Evolutionary conservation across 2,329 filamentous ascomycete genomes (phyloP), one percentile per base, ranked within the genome.

Genomic region (Cadophora gregata): DNA sequence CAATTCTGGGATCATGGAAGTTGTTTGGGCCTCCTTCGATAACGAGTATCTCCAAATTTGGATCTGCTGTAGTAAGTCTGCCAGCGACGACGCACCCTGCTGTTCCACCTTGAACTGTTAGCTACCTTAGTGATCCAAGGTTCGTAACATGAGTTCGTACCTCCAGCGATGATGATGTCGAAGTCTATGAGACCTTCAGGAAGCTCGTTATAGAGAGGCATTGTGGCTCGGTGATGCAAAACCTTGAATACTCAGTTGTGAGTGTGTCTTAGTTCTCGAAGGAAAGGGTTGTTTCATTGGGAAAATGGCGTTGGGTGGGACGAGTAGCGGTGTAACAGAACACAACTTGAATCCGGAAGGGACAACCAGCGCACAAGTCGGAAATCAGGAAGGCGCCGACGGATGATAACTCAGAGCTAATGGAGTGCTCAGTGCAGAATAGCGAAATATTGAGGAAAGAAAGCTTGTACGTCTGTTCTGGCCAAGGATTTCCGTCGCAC

Each of bases 11-110:
- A 42, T 80, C 76, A 69, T 82, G 76, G 68, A 81, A 80, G 68
- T 81, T 84, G 73, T 84, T 82, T 14, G 77, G 78, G 3, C 84
- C 84, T 29, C 77, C 74, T 71, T 86, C 84, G 47, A 85, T 80
- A 24, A 86, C 77, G n/a, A 84, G 76, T 55, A 84, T 79, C 2
- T 77, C 78, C 1, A 83, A 75, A 4, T 76, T 75, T 0, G 79
- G 80, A 61, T 82, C 78, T 0, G 81, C 80, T 67, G 80, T 78
- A 19, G 82, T 79, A 2, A 84, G 78, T 50, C 82, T 78, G 5
- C 75, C 78, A 5, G 82, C 81, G 64, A 83, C 73, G 24, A 82
- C 75, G 61, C 80, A 80, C 27, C 79, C 80, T 48, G 80, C 78
- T 42, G 79, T 75, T 38, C 80, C 80, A 60, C 79, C 80, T 79